These are phyloP conservation scores for Microdochium paspali DNA, from an alignment of 2,329 filamentous ascomycete species.

Conservation along the genomic window DNA sequence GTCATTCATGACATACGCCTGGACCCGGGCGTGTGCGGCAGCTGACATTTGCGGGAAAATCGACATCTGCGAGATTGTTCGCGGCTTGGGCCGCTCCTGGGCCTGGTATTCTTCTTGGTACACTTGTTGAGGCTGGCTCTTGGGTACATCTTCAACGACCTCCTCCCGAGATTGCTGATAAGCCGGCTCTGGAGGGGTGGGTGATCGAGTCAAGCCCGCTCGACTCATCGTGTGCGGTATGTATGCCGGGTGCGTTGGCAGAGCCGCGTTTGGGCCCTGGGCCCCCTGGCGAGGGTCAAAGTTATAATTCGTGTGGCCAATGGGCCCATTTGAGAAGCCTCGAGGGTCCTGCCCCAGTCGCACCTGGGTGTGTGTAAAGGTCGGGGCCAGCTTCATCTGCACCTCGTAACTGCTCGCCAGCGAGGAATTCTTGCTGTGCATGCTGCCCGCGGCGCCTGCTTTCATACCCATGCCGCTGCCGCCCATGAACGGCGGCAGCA, in stretches of 20 bases:
- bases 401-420: conserved; percentile 16
- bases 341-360: conserved; percentile 20
- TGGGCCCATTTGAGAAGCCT: background rate
- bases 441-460: background rate
- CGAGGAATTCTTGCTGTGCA: conserved; percentile 6
- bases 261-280: background rate
- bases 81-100: background rate
- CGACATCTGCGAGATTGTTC: background rate
- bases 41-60: background rate
- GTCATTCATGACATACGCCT: background rate
- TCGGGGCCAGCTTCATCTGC: conserved; percentile 12
- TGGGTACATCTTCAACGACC: too few species aligned
- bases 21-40: background rate
- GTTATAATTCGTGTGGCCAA: background rate
- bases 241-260: background rate
- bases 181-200: background rate
- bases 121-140: background rate
- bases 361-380: conserved; percentile 24
- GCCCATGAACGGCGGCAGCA: conserved; percentile 10
- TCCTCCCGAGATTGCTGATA: too few species aligned
- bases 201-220: background rate
- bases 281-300: background rate
- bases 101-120: background rate
- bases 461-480: conserved; percentile 3
- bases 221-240: background rate